Evolutionary conservation across 495 filamentous ascomycete genomes (phyloP).

Genomic region (Penicillium arizonense): DNA sequence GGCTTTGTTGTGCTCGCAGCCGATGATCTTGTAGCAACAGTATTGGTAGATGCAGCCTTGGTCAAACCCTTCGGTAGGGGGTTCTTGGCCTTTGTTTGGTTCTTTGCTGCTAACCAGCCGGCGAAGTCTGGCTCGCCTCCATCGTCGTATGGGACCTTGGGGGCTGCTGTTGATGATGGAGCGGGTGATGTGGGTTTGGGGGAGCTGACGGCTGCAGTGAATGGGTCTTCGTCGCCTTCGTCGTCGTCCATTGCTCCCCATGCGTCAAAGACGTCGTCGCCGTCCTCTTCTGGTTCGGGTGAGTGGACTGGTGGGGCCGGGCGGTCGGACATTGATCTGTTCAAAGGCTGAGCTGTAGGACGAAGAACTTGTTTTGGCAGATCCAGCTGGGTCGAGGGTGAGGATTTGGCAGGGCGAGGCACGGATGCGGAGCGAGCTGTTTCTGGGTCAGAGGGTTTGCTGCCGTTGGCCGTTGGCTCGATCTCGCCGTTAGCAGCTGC

Average conservation of each 20-base stretch:
- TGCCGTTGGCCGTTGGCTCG: conserved; percentile 45
- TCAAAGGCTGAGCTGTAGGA: conserved; percentile 41
- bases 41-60: conserved; percentile 46
- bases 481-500: conserved; percentile 83
- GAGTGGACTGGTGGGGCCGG: conserved; percentile 44
- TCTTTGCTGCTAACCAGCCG: conserved; percentile 85
- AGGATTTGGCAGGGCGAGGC: conserved; percentile 44
- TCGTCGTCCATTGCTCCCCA: conserved; percentile 73
- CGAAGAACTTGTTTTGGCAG: conserved; percentile 32
- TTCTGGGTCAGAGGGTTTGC: conserved; percentile 29
- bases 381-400: conserved; percentile 50
- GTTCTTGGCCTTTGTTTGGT: conserved; percentile 67
- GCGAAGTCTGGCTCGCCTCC: conserved; percentile 90
- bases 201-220: conserved; percentile 39
- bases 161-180: conserved; percentile 27
- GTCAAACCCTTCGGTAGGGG: conserved; percentile 74
- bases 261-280: conserved; percentile 59
- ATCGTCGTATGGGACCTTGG: conserved; percentile 66
- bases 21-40: conserved; percentile 29
- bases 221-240: conserved; percentile 48
- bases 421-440: conserved; percentile 43
- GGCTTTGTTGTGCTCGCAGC: conserved; percentile 37
- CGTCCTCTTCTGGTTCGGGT: conserved; percentile 37
- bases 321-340: conserved; percentile 38
- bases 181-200: conserved; percentile 32